Percentiles rank a stretch among this genome's conserved stretches.
Evolutionary conservation across 208 protist species (phyloP).

Genomic region (Acanthamoeba culbertsoni): DNA sequence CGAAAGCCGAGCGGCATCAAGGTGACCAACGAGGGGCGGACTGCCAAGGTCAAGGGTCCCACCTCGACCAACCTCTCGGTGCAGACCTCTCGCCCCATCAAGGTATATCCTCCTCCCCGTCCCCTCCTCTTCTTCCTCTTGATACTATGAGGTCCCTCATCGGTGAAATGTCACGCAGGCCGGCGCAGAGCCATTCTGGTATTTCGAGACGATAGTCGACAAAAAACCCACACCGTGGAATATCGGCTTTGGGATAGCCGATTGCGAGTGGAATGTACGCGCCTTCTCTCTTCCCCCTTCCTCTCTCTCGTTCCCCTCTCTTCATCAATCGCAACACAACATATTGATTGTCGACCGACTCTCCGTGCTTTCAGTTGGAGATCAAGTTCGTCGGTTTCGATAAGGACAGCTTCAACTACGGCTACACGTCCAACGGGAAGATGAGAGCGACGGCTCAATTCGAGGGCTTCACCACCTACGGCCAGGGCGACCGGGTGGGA

Average conservation of each 20-base stretch:
- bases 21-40: not conserved
- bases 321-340: not conserved
- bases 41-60: conserved; percentile 23
- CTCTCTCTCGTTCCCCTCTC: not conserved
- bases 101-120: not conserved
- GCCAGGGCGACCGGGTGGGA: not conserved
- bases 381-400: conserved; percentile 53
- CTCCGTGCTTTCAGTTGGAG: not conserved
- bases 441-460: not conserved
- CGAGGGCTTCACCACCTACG: conserved; percentile 15
- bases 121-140: not conserved
- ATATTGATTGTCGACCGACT: not conserved
- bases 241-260: conserved; percentile 43
- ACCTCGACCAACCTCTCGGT: conserved; percentile 8
- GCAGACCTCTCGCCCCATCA: not conserved
- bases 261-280: not conserved
- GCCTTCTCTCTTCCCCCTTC: not conserved
- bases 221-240: conserved; percentile 5
- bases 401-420: conserved; percentile 39
- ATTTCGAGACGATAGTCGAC: conserved; percentile 2
- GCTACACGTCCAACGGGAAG: conserved; percentile 49
- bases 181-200: not conserved
- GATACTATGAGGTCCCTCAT: not conserved
- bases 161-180: not conserved
- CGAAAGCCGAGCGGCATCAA: conserved; percentile 19